Evolutionary conservation across 352 stramenopile species (phyloP).

Genomic region (Thalassiosira gravida): DNA sequence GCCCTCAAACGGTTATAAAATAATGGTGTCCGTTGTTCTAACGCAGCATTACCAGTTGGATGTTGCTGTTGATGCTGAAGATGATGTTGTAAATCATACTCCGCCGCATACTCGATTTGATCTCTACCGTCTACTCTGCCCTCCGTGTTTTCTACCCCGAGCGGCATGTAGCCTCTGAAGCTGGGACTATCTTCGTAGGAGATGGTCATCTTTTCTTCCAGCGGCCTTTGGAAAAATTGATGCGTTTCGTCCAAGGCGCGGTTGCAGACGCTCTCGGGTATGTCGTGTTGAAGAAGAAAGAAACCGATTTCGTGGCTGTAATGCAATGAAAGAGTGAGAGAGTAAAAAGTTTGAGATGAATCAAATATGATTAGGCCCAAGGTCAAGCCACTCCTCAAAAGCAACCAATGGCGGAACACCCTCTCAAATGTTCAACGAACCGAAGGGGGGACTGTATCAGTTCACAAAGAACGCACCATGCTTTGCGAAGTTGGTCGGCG

Average conservation of each 20-base stretch:
- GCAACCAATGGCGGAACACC: too few relatives aligned
- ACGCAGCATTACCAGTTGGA: background rate
- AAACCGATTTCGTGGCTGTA: conserved; percentile 71
- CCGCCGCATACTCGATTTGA: conserved; percentile 78
- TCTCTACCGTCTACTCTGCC: conserved; percentile 71
- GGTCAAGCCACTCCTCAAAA: too few relatives aligned
- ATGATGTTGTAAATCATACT: conserved; percentile 56
- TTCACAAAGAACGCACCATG: conserved; percentile 39
- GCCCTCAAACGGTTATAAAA: conserved; percentile 64
- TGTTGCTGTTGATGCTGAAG: too few relatives aligned
- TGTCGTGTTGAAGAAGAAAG: conserved; percentile 71
- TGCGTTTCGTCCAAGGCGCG: conserved; percentile 52
- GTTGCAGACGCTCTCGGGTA: conserved; percentile 38
- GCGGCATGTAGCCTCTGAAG: conserved; percentile 79
- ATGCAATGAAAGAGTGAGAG: conserved; percentile 1
- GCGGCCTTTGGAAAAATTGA: conserved; percentile 64
- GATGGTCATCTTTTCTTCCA: conserved; percentile 68
- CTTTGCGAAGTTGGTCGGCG: conserved; percentile 61
- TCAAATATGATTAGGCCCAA: too few relatives aligned
- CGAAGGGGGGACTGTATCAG: too few relatives aligned
- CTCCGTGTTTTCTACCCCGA: conserved; percentile 79
- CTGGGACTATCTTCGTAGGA: conserved; percentile 66
- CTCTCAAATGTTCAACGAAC: too few relatives aligned
- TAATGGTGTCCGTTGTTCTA: background rate
- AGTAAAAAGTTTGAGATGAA: too few relatives aligned